Percentiles rank a stretch among this genome's conserved stretches.
These are phyloP conservation scores for Claviceps fusiformis DNA, from an alignment of 2,329 filamentous ascomycete genomes.

Conservation along the genomic window DNA sequence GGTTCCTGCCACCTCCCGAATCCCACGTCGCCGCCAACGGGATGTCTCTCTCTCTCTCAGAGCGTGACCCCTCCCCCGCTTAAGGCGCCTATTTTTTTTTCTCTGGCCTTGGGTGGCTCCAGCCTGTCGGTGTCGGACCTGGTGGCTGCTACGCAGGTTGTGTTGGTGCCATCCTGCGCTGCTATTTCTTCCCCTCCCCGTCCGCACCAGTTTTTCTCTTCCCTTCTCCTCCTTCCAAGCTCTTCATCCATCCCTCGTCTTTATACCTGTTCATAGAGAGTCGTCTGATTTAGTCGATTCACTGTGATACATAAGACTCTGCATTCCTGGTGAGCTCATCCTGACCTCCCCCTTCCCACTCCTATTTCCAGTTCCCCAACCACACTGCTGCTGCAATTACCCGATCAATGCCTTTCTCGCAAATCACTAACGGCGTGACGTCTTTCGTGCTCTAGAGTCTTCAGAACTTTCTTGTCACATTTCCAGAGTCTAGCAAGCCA, in stretches of 20 bases:
- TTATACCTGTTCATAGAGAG: constrained; percentile 1
- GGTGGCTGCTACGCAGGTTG: not conserved
- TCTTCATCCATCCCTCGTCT: constrained; percentile 1
- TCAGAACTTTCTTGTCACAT: constrained; percentile 4
- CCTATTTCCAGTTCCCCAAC: not conserved
- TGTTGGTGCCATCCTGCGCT: constrained; percentile 6
- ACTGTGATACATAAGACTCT: constrained; percentile 7
- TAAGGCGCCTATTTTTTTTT: constrained; percentile 18
- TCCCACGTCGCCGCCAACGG: too few species aligned
- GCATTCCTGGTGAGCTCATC: constrained; percentile 1
- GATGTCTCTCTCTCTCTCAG: too few species aligned
- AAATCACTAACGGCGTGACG: not conserved
- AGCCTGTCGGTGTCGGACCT: not conserved
- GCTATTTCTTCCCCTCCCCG: constrained; percentile 10
- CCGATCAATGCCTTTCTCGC: not conserved
- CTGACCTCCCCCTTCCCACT: not conserved
- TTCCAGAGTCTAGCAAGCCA: constrained; percentile 9
- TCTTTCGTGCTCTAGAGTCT: constrained; percentile 1
- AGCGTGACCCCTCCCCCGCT: constrained; percentile 16
- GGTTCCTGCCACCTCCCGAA: not conserved
- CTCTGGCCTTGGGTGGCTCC: too few species aligned
- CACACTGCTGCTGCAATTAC: not conserved
- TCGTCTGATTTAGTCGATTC: constrained; percentile 3
- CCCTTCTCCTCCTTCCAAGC: constrained; percentile 3
- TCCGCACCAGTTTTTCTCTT: constrained; percentile 9